These are phyloP conservation scores for Aspergillus kassunensis DNA, from an alignment of 495 filamentous ascomycete genomes.

Conservation along the genomic window DNA sequence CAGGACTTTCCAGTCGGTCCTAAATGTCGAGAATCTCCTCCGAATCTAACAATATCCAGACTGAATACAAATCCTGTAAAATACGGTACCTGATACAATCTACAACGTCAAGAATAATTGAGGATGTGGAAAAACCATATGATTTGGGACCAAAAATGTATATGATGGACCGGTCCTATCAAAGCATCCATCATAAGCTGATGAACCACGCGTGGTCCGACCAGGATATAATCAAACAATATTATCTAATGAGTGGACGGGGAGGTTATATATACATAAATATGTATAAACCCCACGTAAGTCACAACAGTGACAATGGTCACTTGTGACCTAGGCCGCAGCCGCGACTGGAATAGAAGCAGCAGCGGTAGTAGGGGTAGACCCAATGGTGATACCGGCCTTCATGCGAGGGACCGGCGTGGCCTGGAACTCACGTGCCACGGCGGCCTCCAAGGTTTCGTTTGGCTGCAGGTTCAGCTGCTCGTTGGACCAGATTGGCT, in stretches of 20 bases:
- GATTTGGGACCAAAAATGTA: background rate
- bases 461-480: slow-evolving; percentile 68
- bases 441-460: slow-evolving; percentile 35
- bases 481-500: slow-evolving; percentile 80
- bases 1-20: too few relatives aligned
- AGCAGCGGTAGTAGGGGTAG: slow-evolving; percentile 18
- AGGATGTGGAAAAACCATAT: too few relatives aligned
- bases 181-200: slow-evolving; percentile 1
- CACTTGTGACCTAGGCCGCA: slow-evolving; percentile 31
- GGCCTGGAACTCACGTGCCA: slow-evolving; percentile 35
- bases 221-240: background rate
- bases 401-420: slow-evolving; percentile 25
- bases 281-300: slow-evolving; percentile 11
- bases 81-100: too few relatives aligned
- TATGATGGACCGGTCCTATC: background rate
- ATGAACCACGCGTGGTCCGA: background rate
- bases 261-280: slow-evolving; percentile 1
- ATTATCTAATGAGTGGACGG: slow-evolving; percentile 10
- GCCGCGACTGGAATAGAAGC: slow-evolving; percentile 30
- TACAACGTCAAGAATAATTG: too few relatives aligned
- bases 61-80: too few relatives aligned
- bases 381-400: slow-evolving; percentile 25
- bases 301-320: background rate
- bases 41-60: too few relatives aligned
- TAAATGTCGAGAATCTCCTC: too few relatives aligned